These are phyloP conservation scores for Kodamaea suecica DNA, from an alignment of 1,139 yeast species.

Conservation along the genomic window DNA sequence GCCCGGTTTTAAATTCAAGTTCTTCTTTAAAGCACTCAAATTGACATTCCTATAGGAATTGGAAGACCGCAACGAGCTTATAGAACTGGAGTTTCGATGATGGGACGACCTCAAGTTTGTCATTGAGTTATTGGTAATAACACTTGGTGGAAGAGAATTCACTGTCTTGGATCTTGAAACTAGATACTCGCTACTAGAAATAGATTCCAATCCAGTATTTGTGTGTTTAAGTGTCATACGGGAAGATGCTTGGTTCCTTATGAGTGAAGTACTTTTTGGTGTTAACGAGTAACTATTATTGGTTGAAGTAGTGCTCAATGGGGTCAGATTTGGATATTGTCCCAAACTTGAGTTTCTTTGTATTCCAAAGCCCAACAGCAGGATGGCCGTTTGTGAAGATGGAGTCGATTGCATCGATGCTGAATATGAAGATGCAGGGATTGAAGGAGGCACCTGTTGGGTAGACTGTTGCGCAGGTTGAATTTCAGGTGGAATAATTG, in stretches of 20 bases:
- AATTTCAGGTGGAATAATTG: conserved; percentile 7
- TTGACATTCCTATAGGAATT: conserved; percentile 37
- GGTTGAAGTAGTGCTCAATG: conserved; percentile 9
- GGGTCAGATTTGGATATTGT: background rate
- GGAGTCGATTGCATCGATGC: no score
- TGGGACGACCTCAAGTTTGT: conserved; percentile 3
- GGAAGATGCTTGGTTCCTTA: conserved; percentile 9
- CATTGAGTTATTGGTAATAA: conserved; percentile 3
- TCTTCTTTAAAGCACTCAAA: conserved; percentile 37
- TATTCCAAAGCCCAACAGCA: background rate
- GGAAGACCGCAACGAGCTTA: conserved; percentile 37
- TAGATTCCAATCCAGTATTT: conserved; percentile 11
- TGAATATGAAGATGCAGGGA: no score
- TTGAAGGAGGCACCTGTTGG: no score
- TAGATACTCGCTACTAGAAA: conserved; percentile 8
- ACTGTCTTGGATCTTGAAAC: conserved; percentile 11
- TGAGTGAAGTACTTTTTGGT: conserved; percentile 4
- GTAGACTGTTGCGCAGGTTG: background rate
- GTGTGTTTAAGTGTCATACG: conserved; percentile 7
- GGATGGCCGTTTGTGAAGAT: background rate
- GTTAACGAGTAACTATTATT: conserved; percentile 6
- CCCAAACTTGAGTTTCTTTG: background rate
- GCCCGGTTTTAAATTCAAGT: conserved; percentile 40
- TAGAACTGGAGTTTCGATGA: conserved; percentile 32
- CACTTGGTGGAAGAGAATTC: conserved; percentile 3